Conservation (phyloP, 163 green algal genomes). For the Volvox carteri region DNA sequence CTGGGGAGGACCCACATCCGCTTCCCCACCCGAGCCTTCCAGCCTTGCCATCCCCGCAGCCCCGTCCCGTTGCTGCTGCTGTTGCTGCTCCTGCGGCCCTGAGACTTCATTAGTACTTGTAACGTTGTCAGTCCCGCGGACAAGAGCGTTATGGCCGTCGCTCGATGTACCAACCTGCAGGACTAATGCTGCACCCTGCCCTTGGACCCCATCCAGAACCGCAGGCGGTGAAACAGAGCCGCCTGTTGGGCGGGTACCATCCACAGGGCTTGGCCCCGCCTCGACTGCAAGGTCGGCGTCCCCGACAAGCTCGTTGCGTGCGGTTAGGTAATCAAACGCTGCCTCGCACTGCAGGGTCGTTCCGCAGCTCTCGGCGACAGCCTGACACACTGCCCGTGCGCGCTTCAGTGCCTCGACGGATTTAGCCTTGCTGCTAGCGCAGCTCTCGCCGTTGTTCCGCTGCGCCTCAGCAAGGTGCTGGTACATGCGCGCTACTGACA, state of each 20-base stretch:
- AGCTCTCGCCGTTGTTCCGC: not conserved
- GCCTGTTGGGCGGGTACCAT: not conserved
- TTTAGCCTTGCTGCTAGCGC: constrained; percentile 38
- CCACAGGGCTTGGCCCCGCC: not conserved
- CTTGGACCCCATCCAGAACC: not conserved
- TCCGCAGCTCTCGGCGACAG: constrained; percentile 3
- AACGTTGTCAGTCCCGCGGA: not conserved
- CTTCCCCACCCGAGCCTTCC: not conserved
- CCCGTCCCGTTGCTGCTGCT: not conserved
- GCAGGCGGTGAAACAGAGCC: not conserved
- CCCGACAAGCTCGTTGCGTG: not conserved
- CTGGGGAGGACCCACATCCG: not conserved
- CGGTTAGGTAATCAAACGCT: constrained; percentile 31
- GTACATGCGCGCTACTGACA: constrained; percentile 66
- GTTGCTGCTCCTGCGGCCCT: not conserved
- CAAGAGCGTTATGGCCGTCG: not conserved
- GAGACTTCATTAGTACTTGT: not conserved
- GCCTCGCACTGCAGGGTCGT: not conserved
- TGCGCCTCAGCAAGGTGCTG: constrained; percentile 57
- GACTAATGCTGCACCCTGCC: not conserved
- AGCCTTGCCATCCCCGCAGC: not conserved
- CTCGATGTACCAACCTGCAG: not conserved
- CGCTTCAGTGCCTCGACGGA: constrained; percentile 57
- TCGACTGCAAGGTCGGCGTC: not conserved
- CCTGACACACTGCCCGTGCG: constrained; percentile 44